Evolutionary conservation across 2,329 filamentous ascomycete species (phyloP), one percentile per base, ranked within the genome.

Genomic region (Pseudocercospora fuligena): DNA sequence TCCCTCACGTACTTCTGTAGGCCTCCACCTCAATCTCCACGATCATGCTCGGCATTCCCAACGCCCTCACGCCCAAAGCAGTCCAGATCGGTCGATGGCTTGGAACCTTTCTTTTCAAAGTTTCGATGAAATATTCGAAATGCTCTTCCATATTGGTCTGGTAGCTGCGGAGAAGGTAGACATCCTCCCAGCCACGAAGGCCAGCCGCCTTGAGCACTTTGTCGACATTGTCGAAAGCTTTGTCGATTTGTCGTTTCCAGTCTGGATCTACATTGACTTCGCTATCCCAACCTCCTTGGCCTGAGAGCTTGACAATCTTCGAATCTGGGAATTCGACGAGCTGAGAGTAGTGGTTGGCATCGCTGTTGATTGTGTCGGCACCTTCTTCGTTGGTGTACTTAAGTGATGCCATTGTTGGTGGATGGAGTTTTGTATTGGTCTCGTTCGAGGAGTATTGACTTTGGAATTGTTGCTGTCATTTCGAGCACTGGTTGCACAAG

Each of bases 141-240:
- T 61, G 40, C 14, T 61, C 40, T 9, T 46, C 25, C 40, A 61
- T 46, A 33, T 61, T 43, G 46, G 29, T 25, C 5, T 47, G 40
- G 59, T 61, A 61, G 59, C 59, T 61, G 19, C 59, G n/a, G 1
- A 61, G 27, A 3, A 61, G 43, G 14, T 51, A 61, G 9, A 61
- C 63, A 51, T 65, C 63, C n/a, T 65, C 57, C 57, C 57, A 60
- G 5, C 63, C 63, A 3, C 46, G 29, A 16, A 65, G 49, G 2
- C 63, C 58, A 2, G 46, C 63, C 11, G 63, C 57, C 36, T 61
- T 60, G 33, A 65, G 58, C 5, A 65, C 63, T 11, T 33, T 53
- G 8, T 65, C 63, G 7, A 65, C 57, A 36, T 61, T 65, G 9
- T 61, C 63, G 49, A 65, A 65, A 11, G 57, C 63, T 27, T 53